phyloP scores from a whole-genome alignment of 139 green algal species.

The Deuterostichococcus epilithicus region DNA sequence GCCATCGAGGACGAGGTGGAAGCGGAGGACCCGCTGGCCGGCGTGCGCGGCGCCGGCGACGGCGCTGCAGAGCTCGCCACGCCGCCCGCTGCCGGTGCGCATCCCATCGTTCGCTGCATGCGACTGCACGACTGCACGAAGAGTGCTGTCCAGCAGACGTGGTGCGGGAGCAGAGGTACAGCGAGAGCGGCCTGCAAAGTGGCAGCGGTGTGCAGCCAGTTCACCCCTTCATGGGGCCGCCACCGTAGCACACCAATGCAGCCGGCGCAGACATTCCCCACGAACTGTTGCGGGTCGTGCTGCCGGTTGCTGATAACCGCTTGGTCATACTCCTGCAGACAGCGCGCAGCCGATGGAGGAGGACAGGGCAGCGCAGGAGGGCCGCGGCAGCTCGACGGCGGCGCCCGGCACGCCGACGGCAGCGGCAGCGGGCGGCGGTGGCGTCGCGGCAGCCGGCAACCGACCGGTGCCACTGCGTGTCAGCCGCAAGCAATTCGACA shows the following conservation, averaged over 20 bases:
- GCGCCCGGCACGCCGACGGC: not conserved
- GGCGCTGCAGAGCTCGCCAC: not conserved
- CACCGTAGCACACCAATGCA: no score
- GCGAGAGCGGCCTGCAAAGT: not conserved
- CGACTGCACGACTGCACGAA: no score
- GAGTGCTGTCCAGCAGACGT: not conserved
- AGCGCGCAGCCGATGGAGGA: not conserved
- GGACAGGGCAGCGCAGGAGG: constrained; percentile 9
- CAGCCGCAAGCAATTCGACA: constrained; percentile 66
- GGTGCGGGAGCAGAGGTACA: not conserved
- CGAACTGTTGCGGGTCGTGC: no score
- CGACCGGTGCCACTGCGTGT: constrained; percentile 27
- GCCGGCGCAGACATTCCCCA: no score
- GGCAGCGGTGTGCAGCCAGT: not conserved
- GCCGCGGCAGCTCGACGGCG: no score
- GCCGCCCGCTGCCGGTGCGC: not conserved
- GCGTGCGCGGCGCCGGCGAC: not conserved
- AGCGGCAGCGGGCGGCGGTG: not conserved
- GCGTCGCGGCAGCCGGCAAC: constrained; percentile 7
- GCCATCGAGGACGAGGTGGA: constrained; percentile 64
- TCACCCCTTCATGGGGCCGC: no score
- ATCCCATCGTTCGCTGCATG: no score
- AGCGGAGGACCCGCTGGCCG: constrained; percentile 21
- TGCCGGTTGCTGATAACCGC: no score
- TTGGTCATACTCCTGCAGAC: not conserved